A percentile compares a stretch with the other conserved stretches of the same genome.
These are phyloP conservation scores for Zalaria obscura DNA, from an alignment of 2,329 filamentous ascomycete genomes.

Conservation along the genomic window DNA sequence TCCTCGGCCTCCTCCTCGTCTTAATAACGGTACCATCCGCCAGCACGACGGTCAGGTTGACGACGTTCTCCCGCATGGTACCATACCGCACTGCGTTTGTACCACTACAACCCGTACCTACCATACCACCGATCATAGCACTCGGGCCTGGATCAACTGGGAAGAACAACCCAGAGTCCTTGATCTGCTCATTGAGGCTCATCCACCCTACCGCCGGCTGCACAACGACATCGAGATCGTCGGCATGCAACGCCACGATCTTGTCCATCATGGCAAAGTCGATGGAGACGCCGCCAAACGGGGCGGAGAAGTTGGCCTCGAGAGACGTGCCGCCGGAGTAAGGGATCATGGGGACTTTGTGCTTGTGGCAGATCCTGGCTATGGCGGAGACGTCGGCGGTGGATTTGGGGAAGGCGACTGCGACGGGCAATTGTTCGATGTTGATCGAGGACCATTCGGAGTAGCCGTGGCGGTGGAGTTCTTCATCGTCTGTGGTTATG, in stretches of 20 bases:
- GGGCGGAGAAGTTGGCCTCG: constrained; percentile 81
- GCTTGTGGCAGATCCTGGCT: constrained; percentile 60
- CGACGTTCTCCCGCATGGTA: constrained; percentile 80
- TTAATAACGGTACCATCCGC: constrained; percentile 69
- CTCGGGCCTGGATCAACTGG: constrained; percentile 71
- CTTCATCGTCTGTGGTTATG: constrained; percentile 50
- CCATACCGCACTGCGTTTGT: constrained; percentile 72
- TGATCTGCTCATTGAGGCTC: constrained; percentile 63
- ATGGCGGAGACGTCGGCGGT: constrained; percentile 52
- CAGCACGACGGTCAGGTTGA: constrained; percentile 68
- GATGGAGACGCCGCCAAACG: constrained; percentile 70
- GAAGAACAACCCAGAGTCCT: constrained; percentile 70
- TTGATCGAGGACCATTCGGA: constrained; percentile 61
- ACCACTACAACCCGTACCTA: constrained; percentile 59
- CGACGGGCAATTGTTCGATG: constrained; percentile 46
- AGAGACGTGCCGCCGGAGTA: constrained; percentile 78
- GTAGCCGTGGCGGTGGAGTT: constrained; percentile 49
- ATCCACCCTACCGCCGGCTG: constrained; percentile 91
- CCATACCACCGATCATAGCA: constrained; percentile 71
- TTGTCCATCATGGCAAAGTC: constrained; percentile 83
- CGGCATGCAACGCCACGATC: constrained; percentile 64
- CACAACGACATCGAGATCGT: constrained; percentile 86
- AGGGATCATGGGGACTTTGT: constrained; percentile 68
- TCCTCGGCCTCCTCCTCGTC: constrained; percentile 59
- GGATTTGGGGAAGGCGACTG: constrained; percentile 48